Base-by-base conservation (phyloP, 177 flowering plant species). In the Tripterygium wilfordii region DNA sequence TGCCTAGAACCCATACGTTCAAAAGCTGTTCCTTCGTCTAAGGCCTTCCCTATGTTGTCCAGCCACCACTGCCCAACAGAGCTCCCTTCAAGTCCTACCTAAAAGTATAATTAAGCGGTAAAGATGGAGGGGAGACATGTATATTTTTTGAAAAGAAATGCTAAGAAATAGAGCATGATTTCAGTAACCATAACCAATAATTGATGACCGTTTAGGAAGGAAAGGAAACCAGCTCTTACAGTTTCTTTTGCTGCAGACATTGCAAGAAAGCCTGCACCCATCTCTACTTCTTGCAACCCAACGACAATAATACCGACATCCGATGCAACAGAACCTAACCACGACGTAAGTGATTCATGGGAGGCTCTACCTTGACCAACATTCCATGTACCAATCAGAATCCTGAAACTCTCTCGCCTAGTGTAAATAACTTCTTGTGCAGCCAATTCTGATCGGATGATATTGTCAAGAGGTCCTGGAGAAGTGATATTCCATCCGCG, bases 221-320 rank as follows among this genome's bases (percentile, higher is more conserved):
- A 36, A 36, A n/a, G 39, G 1, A 15, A 36, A 16, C 18, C 9
- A 30, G 10, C 15, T 16, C 85, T 75, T 65, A 94, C 99, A 49
- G 96, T 81, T 75, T 94, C 99, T 77, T 84, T 90, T 20, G 99
- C 99, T 8, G 96, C 97, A 28, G 99, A 88, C 88, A 90, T 81
- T 6, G 99, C 99, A 45, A 94, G 90, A 64, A 90, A 90, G 44
- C 97, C 96, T 0, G 99, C 99, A 31, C 99, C 99, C 99, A 90
- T 94, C 56, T 87, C 99, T 49, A 94, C 96, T 70, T 94, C 99
- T 61, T 94, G 99, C 63, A 85, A 75, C 38, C 99, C 99, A 53
- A 80, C 81, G 49, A 76, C 96, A 45, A 94, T 71, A 48, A 94
- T 82, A 20, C 82, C 96, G 60, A 77, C 94, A 61, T 83, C 99